A percentile compares a stretch with the other conserved stretches of the same genome.
These are phyloP conservation scores for Massarina eburnea DNA, from an alignment of 2,329 filamentous ascomycete species.

Conservation along the genomic window DNA sequence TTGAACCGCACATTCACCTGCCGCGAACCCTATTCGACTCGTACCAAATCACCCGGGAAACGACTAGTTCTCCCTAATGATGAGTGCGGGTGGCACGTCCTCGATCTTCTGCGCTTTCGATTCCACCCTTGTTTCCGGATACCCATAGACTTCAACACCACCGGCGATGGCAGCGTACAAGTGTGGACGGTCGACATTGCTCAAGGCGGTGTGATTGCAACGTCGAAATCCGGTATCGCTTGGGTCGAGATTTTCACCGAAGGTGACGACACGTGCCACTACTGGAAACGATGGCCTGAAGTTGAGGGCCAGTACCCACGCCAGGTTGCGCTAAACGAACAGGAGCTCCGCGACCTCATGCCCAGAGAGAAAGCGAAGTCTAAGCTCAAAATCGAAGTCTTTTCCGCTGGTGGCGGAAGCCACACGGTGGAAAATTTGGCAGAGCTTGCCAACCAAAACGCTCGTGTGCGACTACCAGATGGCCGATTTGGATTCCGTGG, in stretches of 20 bases:
- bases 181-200: constrained; percentile 82
- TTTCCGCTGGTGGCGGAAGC: constrained; percentile 73
- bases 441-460: constrained; percentile 66
- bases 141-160: constrained; percentile 62
- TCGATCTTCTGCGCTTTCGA: constrained; percentile 86
- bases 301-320: constrained; percentile 63
- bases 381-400: constrained; percentile 70
- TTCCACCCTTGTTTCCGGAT: constrained; percentile 88
- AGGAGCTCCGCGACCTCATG: constrained; percentile 69
- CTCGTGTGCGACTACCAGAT: constrained; percentile 73
- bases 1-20: constrained; percentile 81
- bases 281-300: constrained; percentile 78
- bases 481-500: constrained; percentile 75
- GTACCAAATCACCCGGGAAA: constrained; percentile 78
- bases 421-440: constrained; percentile 78
- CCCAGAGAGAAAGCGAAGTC: constrained; percentile 72
- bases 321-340: constrained; percentile 74
- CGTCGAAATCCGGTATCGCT: constrained; percentile 77
- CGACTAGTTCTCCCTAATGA: constrained; percentile 73
- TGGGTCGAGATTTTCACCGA: constrained; percentile 82
- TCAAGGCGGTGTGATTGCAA: constrained; percentile 75
- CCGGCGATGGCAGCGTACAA: constrained; percentile 74
- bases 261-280: constrained; percentile 76
- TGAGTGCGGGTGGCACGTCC: constrained; percentile 88
- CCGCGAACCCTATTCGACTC: constrained; percentile 81